Percentiles rank a stretch among this genome's conserved stretches.
phyloP scores from a whole-genome alignment of 2,329 filamentous ascomycete species.

The Thelonectria olida region DNA sequence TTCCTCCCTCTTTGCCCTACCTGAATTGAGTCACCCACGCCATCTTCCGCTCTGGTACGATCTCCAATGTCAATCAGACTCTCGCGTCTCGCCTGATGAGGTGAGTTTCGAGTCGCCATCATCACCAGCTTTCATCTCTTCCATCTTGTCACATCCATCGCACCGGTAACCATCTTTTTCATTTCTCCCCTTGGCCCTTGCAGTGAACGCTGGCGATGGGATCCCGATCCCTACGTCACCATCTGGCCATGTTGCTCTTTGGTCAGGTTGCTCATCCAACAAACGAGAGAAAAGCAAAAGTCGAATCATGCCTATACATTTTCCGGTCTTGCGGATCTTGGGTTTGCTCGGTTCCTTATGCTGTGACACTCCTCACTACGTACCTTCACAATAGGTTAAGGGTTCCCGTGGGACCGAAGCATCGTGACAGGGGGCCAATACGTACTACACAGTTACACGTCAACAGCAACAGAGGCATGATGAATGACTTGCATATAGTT shows the following conservation, averaged over 20 bases:
- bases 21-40: constrained; percentile 24
- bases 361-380: not conserved
- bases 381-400: not conserved
- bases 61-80: not conserved
- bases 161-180: constrained; percentile 1
- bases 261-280: constrained; percentile 29
- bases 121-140: constrained; percentile 9
- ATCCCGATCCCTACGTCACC: constrained; percentile 35
- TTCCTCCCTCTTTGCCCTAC: constrained; percentile 1
- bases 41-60: constrained; percentile 13
- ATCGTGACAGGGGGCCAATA: constrained; percentile 8
- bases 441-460: too few species aligned
- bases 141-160: not conserved
- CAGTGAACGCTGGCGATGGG: constrained; percentile 14
- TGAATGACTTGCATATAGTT: not conserved
- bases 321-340: constrained; percentile 30
- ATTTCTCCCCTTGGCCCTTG: constrained; percentile 2
- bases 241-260: constrained; percentile 32
- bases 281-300: constrained; percentile 15
- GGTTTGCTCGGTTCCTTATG: not conserved
- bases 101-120: constrained; percentile 6
- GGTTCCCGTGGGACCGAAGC: not conserved
- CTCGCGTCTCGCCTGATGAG: constrained; percentile 11
- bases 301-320: constrained; percentile 40
- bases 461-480: too few species aligned